These are phyloP conservation scores for Capronia coronata DNA, from an alignment of 2,329 filamentous ascomycete genomes.

Conservation along the genomic window DNA sequence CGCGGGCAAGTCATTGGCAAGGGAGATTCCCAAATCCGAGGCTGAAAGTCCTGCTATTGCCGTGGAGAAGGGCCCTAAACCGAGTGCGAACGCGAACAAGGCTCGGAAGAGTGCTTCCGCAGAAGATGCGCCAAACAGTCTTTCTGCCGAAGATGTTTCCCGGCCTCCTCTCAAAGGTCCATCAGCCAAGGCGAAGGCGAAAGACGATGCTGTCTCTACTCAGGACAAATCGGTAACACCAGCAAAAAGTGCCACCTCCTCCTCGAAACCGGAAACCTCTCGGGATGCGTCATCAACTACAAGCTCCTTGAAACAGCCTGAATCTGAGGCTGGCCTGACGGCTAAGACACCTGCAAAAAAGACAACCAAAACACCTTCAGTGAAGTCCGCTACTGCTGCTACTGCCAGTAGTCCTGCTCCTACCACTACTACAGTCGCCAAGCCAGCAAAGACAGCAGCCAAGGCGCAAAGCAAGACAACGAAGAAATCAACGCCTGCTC, in stretches of 20 bases:
- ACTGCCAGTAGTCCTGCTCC: no score
- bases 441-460: slow-evolving; percentile 1
- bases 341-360: slow-evolving; percentile 10
- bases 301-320: neutral
- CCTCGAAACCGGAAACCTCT: neutral
- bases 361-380: slow-evolving; percentile 6
- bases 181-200: neutral
- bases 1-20: neutral
- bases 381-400: neutral
- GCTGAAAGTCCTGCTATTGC: neutral
- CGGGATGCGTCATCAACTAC: slow-evolving; percentile 1
- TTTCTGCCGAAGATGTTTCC: neutral
- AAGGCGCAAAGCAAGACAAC: slow-evolving; percentile 1
- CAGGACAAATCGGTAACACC: neutral
- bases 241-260: neutral
- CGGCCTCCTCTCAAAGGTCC: neutral
- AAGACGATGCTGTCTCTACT: neutral
- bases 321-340: slow-evolving; percentile 1
- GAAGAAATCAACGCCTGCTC: neutral
- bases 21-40: slow-evolving; percentile 4
- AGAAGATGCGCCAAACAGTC: slow-evolving; percentile 1
- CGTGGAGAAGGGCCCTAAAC: neutral
- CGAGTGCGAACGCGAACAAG: slow-evolving; percentile 1
- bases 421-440: neutral
- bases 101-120: slow-evolving; percentile 4